Conservation (phyloP, 2,329 filamentous ascomycete species). For the Aureobasidium uvarum region DNA sequence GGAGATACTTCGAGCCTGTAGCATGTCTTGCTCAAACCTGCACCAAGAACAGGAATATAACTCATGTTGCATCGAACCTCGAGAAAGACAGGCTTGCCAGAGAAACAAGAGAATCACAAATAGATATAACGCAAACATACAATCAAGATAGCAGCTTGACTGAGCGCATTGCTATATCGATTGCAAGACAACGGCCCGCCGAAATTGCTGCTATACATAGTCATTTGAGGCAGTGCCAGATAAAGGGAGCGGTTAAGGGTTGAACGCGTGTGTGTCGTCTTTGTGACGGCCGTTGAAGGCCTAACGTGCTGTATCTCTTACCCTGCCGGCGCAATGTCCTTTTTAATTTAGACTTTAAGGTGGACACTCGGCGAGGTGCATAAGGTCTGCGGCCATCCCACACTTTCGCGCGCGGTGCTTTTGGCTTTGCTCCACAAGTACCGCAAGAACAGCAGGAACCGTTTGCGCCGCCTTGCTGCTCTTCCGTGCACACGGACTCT, state of each 20-base stretch:
- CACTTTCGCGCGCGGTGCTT: slow-evolving; percentile 14
- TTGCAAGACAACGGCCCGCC: slow-evolving; percentile 6
- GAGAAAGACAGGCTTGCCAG: not conserved
- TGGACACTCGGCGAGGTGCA: slow-evolving; percentile 14
- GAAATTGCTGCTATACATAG: slow-evolving; percentile 20
- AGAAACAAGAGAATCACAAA: not conserved
- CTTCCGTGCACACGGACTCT: slow-evolving; percentile 8
- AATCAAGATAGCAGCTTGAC: slow-evolving; percentile 2
- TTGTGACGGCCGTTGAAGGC: slow-evolving; percentile 12
- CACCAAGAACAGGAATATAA: not conserved
- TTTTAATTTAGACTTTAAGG: slow-evolving; percentile 22
- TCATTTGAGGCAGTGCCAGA: not conserved
- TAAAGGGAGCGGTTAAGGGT: not conserved
- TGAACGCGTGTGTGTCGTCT: not conserved
- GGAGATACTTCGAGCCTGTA: not conserved
- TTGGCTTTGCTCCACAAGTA: slow-evolving; percentile 20
- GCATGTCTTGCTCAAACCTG: not conserved
- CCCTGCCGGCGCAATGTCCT: slow-evolving; percentile 15
- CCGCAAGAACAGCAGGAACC: slow-evolving; percentile 21
- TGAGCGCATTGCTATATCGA: not conserved
- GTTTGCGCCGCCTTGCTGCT: slow-evolving; percentile 15
- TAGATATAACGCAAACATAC: not conserved
- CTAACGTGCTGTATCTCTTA: slow-evolving; percentile 24
- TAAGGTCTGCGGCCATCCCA: slow-evolving; percentile 21
- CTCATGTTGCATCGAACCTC: not conserved